phyloP scores from a whole-genome alignment of 192 early-diverging fungal genomes.

The Rhizophagus sp. region DNA sequence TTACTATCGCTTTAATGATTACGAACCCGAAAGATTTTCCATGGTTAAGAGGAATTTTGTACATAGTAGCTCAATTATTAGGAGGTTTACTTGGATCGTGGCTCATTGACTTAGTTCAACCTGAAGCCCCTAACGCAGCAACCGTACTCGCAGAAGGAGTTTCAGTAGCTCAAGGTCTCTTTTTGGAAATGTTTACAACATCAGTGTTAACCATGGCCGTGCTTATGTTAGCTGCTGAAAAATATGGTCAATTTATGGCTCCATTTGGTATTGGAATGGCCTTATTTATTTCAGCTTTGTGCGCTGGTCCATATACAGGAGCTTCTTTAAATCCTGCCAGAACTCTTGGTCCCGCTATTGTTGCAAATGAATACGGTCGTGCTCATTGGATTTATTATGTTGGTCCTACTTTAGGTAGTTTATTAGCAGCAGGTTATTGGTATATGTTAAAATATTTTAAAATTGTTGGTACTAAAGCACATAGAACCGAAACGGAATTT shows the following conservation, averaged over 20 bases:
- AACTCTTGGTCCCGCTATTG: conserved; percentile 57
- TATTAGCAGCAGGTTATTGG: conserved; percentile 35
- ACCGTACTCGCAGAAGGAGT: too few relatives aligned
- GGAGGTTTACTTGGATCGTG: conserved; percentile 49
- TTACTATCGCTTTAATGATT: conserved; percentile 50
- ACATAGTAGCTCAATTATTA: conserved; percentile 56
- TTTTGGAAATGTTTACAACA: conserved; percentile 27
- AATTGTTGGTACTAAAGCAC: too few relatives aligned
- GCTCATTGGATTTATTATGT: conserved; percentile 66
- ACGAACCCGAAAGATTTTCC: conserved; percentile 36
- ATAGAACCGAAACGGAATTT: too few relatives aligned
- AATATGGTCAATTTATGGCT: background rate
- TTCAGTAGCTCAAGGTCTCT: conserved; percentile 5
- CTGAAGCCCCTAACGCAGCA: background rate
- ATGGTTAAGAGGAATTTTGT: conserved; percentile 37
- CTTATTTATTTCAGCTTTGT: conserved; percentile 21
- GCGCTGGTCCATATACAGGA: conserved; percentile 34
- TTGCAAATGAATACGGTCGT: conserved; percentile 46
- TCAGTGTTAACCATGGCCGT: conserved; percentile 22
- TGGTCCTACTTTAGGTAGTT: conserved; percentile 43
- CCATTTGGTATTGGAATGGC: conserved; percentile 22
- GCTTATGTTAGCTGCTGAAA: conserved; percentile 9
- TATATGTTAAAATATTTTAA: background rate
- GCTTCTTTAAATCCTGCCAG: conserved; percentile 68
- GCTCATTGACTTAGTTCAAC: background rate